Percentiles rank a stretch among this genome's conserved stretches.
These are phyloP conservation scores for Penicillium decumbens DNA, from an alignment of 2,329 filamentous ascomycete genomes.

Conservation along the genomic window DNA sequence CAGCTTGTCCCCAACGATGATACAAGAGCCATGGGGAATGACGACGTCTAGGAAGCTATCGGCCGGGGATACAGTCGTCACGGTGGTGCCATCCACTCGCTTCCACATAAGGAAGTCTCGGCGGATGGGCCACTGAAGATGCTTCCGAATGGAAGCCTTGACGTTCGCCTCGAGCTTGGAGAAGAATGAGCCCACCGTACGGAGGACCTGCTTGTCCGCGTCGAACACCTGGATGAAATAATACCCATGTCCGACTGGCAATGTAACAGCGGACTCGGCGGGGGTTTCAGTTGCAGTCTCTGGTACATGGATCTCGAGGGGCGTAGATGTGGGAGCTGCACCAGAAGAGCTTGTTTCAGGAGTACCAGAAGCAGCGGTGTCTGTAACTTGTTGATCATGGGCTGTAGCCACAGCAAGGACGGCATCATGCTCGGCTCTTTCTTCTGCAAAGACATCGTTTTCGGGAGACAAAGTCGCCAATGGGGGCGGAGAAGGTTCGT, in stretches of 20 bases:
- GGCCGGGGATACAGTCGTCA: conserved; percentile 32
- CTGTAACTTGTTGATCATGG: conserved; percentile 24
- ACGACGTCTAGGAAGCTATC: conserved; percentile 33
- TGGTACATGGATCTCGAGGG: conserved; percentile 5
- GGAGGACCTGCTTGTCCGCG: conserved; percentile 44
- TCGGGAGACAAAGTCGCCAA: conserved; percentile 12
- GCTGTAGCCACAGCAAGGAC: conserved; percentile 30
- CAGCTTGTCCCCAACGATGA: conserved; percentile 42
- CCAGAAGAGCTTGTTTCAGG: conserved; percentile 4
- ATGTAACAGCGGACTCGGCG: conserved; percentile 16
- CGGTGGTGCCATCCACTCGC: conserved; percentile 36
- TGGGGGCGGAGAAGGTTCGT: background rate
- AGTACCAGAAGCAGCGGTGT: conserved; percentile 11
- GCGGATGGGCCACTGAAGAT: conserved; percentile 35
- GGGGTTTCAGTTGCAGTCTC: conserved; percentile 4
- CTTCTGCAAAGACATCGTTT: conserved; percentile 11
- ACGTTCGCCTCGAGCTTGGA: conserved; percentile 39
- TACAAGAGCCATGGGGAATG: conserved; percentile 37
- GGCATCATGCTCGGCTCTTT: conserved; percentile 24
- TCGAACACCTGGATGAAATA: conserved; percentile 53
- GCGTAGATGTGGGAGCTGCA: conserved; percentile 9
- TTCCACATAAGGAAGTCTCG: conserved; percentile 45
- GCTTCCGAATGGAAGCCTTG: conserved; percentile 38
- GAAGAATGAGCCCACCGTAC: conserved; percentile 41
- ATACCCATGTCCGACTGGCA: conserved; percentile 39